Evolutionary conservation across 352 stramenopile genomes (phyloP).

Genomic region (Thraustochytrium sp.): DNA sequence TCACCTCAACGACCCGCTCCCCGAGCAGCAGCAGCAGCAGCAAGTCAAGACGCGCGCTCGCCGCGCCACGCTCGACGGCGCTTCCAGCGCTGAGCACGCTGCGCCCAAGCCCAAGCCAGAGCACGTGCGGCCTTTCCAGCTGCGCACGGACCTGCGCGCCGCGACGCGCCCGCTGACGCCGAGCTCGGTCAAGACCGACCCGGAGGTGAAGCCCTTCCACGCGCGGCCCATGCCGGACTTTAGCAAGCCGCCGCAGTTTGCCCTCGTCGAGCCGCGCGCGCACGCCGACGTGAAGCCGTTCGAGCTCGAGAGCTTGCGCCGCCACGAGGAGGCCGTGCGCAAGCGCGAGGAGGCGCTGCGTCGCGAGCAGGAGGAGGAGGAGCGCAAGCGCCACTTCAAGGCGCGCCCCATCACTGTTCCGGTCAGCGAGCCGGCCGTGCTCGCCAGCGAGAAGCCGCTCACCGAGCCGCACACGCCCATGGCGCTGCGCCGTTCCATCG

Average conservation of each 20-base stretch:
- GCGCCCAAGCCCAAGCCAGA: neutral
- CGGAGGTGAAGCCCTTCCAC: neutral
- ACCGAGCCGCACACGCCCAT: slow-evolving; percentile 5
- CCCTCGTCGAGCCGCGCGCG: neutral
- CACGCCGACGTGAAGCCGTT: neutral
- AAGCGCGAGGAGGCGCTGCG: neutral
- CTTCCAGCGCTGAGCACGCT: neutral
- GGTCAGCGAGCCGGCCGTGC: neutral
- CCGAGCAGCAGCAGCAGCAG: neutral
- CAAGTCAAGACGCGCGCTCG: neutral
- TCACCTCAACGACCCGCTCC: neutral
- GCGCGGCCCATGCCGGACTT: slow-evolving; percentile 23
- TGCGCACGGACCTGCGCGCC: neutral
- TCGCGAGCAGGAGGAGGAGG: slow-evolving; percentile 14
- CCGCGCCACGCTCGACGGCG: neutral
- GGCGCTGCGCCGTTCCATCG: neutral
- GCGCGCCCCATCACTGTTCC: neutral
- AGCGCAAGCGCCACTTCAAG: slow-evolving; percentile 18
- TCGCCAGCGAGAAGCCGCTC: neutral
- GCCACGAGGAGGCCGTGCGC: neutral
- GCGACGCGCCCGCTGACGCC: neutral
- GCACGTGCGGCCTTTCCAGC: neutral
- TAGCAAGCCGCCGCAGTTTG: neutral
- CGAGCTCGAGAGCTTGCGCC: neutral
- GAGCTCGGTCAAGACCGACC: neutral